Base-by-base conservation (phyloP, 2,329 filamentous ascomycete genomes). In the Fusarium austroafricanum region DNA sequence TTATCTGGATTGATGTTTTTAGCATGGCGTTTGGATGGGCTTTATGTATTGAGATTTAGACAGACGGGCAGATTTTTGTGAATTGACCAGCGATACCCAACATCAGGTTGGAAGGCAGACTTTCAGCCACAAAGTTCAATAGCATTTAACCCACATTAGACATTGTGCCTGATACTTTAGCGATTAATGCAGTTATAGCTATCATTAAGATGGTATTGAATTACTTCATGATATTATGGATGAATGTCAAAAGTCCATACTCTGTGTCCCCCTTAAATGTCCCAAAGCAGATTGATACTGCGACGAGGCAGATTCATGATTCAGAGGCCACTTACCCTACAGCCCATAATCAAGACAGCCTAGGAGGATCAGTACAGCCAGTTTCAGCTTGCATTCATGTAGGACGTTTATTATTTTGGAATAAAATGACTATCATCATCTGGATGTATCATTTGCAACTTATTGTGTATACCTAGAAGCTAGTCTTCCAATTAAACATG, bases 11-110 rank as follows among this genome's bases (percentile, higher is more conserved):
- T 20, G 31, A 18, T 12, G n/a, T 28, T 38, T 38, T 40, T 15
- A 65, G 61, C 61, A 53, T 37, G 50, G 63, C 61, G 63, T 42
- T 51, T 21, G 10, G 10, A 33, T 23, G 37, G 38, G 18, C 10
- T 39, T 12, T 44, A 15, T 7, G 28, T 29, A 37, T 20, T 29
- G 35, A 10, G 17, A 17, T 43, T 43, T 43, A 33, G 31, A 5
- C 17, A 9, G 33, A 35, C n/a, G n/a, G n/a, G n/a, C 33, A n/a
- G 15, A 17, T 17, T 17, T 9, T 15, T 35, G 15, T 35, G 33
- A 35, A 35, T 35, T 35, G 15, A 35, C 6, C 31, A 35, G 33
- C 15, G 33, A 35, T 35, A 35, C 33, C 33, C 33, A n/a, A n/a
- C n/a, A n/a, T n/a, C n/a, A n/a, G n/a, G 8, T 5, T 5, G 23